A percentile compares a stretch with the other conserved stretches of the same genome.
phyloP scores from a whole-genome alignment of 257 asterid genomes.

The Salvia hispanica region DNA sequence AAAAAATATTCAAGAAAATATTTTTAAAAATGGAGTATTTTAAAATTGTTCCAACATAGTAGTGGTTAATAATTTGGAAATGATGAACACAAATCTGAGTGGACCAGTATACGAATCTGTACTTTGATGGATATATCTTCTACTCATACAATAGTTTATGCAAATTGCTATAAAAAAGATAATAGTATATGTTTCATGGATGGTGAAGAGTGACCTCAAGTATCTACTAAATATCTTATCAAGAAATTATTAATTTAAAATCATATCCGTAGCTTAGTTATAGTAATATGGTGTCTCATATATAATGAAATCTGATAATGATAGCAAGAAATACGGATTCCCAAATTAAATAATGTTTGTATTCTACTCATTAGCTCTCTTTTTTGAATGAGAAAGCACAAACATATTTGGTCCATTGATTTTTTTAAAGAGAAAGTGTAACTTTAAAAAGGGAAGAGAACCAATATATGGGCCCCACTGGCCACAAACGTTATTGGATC shows the following conservation, averaged over 20 bases:
- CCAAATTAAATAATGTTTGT: neutral
- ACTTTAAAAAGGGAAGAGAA: neutral
- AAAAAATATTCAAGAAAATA: neutral
- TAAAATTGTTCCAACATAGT: slow-evolving; percentile 23
- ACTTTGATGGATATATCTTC: neutral
- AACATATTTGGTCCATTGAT: neutral
- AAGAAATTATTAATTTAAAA: neutral
- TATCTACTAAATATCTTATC: slow-evolving; percentile 17
- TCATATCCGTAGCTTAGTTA: too few relatives aligned
- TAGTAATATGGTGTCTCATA: too few relatives aligned
- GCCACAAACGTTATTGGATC: slow-evolving; percentile 10
- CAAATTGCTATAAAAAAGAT: neutral
- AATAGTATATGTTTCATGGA: neutral
- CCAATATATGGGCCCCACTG: slow-evolving; percentile 1
- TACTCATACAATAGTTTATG: slow-evolving; percentile 19
- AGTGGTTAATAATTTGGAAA: neutral
- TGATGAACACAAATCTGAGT: slow-evolving; percentile 13
- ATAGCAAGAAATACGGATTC: neutral
- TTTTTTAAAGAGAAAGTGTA: slow-evolving; percentile 11
- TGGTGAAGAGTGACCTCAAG: slow-evolving; percentile 4
- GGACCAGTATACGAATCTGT: slow-evolving; percentile 34
- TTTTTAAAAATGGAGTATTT: neutral
- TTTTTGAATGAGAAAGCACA: neutral
- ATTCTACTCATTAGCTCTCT: neutral
- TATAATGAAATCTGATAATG: neutral